A percentile compares a stretch with the other conserved stretches of the same genome.
These are phyloP conservation scores for Aspergillus aculeatus DNA, from an alignment of 2,329 filamentous ascomycete genomes.

Conservation along the genomic window DNA sequence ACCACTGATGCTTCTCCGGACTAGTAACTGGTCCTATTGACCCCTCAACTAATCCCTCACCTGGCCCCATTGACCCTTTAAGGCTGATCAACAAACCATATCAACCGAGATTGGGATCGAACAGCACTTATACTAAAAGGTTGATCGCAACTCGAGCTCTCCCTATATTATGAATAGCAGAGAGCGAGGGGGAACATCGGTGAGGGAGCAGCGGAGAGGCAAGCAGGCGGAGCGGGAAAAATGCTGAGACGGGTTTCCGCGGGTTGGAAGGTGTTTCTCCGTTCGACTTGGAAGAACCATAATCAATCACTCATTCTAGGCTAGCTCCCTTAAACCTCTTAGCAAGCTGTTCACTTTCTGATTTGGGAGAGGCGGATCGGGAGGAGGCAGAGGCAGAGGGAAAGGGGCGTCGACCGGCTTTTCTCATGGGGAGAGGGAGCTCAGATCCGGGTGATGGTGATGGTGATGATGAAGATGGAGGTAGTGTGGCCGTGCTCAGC, in stretches of 20 bases:
- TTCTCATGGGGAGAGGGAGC: slow-evolving; percentile 28
- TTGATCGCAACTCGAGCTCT: neutral
- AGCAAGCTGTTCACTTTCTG: slow-evolving; percentile 61
- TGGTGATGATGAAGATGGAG: neutral
- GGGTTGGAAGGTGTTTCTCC: neutral
- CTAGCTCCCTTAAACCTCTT: slow-evolving; percentile 65
- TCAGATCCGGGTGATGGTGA: slow-evolving; percentile 25
- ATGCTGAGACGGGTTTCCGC: no score
- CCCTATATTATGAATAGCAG: neutral
- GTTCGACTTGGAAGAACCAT: slow-evolving; percentile 2
- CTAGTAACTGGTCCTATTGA: no score
- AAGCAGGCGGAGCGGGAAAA: no score
- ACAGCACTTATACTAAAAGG: neutral
- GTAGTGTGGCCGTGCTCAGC: slow-evolving; percentile 35
- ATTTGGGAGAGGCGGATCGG: slow-evolving; percentile 42
- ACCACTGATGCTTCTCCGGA: no score
- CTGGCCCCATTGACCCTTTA: neutral
- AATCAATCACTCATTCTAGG: slow-evolving; percentile 42
- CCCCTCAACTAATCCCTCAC: no score
- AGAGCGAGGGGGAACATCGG: neutral
- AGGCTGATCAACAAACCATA: neutral
- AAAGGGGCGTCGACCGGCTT: slow-evolving; percentile 36
- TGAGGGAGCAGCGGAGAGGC: neutral
- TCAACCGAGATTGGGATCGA: neutral
- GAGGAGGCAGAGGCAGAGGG: slow-evolving; percentile 33